These are phyloP conservation scores for Neurospora sp. DNA, from an alignment of 495 filamentous ascomycete species.

Conservation along the genomic window DNA sequence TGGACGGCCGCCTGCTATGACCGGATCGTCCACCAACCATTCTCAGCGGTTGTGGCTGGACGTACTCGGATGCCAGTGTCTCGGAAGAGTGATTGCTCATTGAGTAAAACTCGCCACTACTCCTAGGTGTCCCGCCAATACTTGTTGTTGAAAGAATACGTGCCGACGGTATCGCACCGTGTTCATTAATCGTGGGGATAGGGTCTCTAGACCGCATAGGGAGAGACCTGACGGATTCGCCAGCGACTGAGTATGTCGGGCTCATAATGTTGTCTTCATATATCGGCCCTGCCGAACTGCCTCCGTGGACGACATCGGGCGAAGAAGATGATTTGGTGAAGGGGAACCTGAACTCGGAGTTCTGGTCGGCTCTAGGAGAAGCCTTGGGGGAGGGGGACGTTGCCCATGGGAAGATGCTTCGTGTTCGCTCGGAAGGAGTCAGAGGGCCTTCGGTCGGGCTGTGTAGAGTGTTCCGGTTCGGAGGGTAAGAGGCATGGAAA, in stretches of 20 bases:
- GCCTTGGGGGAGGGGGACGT: neutral
- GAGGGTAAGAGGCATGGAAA: slow-evolving; percentile 40
- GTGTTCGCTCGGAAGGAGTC: slow-evolving; percentile 32
- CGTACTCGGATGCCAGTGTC: slow-evolving; percentile 86
- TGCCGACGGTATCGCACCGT: slow-evolving; percentile 48
- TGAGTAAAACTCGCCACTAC: slow-evolving; percentile 90
- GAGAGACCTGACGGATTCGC: slow-evolving; percentile 18
- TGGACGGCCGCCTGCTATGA: slow-evolving; percentile 55
- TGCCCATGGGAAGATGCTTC: slow-evolving; percentile 12
- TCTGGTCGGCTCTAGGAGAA: slow-evolving; percentile 28
- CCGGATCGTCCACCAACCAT: slow-evolving; percentile 35
- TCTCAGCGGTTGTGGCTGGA: slow-evolving; percentile 46
- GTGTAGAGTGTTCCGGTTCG: slow-evolving; percentile 24
- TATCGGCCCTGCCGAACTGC: slow-evolving; percentile 7
- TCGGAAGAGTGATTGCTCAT: slow-evolving; percentile 89
- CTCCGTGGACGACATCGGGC: slow-evolving; percentile 5
- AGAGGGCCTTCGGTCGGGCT: slow-evolving; percentile 25
- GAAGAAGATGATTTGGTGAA: slow-evolving; percentile 36
- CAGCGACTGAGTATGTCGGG: slow-evolving; percentile 21
- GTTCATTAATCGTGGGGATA: slow-evolving; percentile 40
- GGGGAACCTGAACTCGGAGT: slow-evolving; percentile 64
- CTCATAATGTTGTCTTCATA: slow-evolving; percentile 21
- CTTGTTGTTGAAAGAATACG: slow-evolving; percentile 66
- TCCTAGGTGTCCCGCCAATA: slow-evolving; percentile 59
- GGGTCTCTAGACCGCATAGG: slow-evolving; percentile 26